phyloP scores from a whole-genome alignment of 352 stramenopile genomes.

The Aphanomyces euteiches region DNA sequence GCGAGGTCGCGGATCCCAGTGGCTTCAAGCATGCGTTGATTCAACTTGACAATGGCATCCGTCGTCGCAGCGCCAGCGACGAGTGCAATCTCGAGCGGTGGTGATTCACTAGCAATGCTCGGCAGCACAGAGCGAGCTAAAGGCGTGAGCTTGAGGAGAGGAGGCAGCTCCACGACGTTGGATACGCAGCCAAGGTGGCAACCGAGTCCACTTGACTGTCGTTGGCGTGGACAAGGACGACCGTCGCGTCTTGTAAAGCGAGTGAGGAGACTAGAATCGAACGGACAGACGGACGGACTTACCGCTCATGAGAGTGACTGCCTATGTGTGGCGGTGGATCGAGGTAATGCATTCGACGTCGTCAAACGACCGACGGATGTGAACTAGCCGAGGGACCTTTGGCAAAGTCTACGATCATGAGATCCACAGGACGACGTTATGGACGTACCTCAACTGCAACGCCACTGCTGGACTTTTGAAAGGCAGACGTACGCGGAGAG shows the following conservation, averaged over 20 bases:
- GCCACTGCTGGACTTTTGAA: background rate
- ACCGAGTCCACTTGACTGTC: conserved; percentile 35
- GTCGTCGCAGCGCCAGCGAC: conserved; percentile 43
- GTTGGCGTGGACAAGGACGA: conserved; percentile 57
- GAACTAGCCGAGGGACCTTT: conserved; percentile 24
- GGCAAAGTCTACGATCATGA: conserved; percentile 45
- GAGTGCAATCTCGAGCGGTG: conserved; percentile 58
- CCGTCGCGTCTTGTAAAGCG: conserved; percentile 31
- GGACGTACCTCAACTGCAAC: background rate
- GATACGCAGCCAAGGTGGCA: conserved; percentile 45
- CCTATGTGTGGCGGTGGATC: conserved; percentile 40
- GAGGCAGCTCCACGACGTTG: conserved; percentile 43
- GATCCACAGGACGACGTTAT: background rate
- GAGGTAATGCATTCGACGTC: conserved; percentile 47
- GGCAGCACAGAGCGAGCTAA: conserved; percentile 48
- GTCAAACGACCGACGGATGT: conserved; percentile 35
- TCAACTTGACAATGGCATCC: conserved; percentile 57
- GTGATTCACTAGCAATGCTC: conserved; percentile 37
- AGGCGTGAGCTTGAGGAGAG: conserved; percentile 65
- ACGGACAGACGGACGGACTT: conserved; percentile 32
- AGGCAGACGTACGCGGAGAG: background rate
- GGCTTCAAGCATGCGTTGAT: conserved; percentile 29
- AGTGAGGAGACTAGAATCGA: conserved; percentile 22
- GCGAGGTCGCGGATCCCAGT: no score
- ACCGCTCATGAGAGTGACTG: conserved; percentile 49